A percentile compares a stretch with the other conserved stretches of the same genome.
These are phyloP conservation scores for Myxozyma lipomycoides DNA, from an alignment of 805 yeast species.

Conservation along the genomic window DNA sequence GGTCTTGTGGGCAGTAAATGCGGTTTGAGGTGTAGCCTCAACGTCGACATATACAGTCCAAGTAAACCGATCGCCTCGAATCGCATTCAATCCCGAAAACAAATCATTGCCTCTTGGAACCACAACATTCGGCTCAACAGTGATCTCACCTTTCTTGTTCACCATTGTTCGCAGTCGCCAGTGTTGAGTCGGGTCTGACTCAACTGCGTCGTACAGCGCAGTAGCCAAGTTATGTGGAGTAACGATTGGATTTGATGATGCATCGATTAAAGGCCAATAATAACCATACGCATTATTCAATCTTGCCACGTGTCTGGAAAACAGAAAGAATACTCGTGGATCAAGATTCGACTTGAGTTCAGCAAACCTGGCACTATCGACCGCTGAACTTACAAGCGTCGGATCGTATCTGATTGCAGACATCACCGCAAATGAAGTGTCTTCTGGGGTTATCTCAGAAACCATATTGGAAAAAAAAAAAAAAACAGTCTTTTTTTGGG, in stretches of 20 bases:
- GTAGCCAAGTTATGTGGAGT: slow-evolving; percentile 4
- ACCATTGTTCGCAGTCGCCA: slow-evolving; percentile 18
- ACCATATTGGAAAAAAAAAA: too few species aligned
- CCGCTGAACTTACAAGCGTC: slow-evolving; percentile 10
- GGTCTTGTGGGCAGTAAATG: slow-evolving; percentile 85
- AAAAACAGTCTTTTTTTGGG: too few species aligned
- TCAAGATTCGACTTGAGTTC: slow-evolving; percentile 15
- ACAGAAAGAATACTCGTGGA: slow-evolving; percentile 17
- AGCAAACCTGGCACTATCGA: slow-evolving; percentile 15
- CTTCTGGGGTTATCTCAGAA: neutral
- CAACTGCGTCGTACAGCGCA: slow-evolving; percentile 21
- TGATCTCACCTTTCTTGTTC: slow-evolving; percentile 8
- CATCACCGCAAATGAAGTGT: slow-evolving; percentile 12
- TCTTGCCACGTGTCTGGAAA: slow-evolving; percentile 24
- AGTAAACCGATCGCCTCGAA: slow-evolving; percentile 25
- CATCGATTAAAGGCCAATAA: slow-evolving; percentile 21
- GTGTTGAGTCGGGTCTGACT: slow-evolving; percentile 5
- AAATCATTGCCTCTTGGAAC: slow-evolving; percentile 5
- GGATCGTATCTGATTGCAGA: slow-evolving; percentile 24
- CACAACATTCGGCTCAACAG: slow-evolving; percentile 13
- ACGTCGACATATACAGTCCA: slow-evolving; percentile 67
- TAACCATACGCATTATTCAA: slow-evolving; percentile 14
- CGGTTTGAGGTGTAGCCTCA: slow-evolving; percentile 52
- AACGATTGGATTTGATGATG: neutral
- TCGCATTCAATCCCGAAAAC: slow-evolving; percentile 24